Percentiles rank a stretch among this genome's conserved stretches.
These are phyloP conservation scores for Ilex paraguariensis DNA, from an alignment of 305 asterid genomes.

Conservation along the genomic window DNA sequence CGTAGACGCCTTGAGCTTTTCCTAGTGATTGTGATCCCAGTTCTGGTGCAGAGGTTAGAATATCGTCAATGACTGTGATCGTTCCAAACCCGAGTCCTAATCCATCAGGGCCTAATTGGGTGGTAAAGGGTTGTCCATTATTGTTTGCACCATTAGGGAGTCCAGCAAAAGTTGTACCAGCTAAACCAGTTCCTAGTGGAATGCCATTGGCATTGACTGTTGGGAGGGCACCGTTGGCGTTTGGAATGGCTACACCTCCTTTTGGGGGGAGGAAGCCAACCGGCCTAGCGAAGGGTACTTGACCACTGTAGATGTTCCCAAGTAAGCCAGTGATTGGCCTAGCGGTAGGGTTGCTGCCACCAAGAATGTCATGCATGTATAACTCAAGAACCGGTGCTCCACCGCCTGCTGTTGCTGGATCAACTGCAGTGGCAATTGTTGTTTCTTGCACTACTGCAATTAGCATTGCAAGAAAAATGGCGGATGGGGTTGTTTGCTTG, in stretches of 20 bases:
- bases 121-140: constrained; percentile 14
- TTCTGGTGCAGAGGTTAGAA: constrained; percentile 66
- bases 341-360: constrained; percentile 91
- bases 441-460: constrained; percentile 13
- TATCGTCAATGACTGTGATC: constrained; percentile 78
- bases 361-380: constrained; percentile 78
- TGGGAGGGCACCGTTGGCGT: constrained; percentile 83
- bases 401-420: constrained; percentile 12
- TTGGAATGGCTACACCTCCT: constrained; percentile 66
- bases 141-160: constrained; percentile 15
- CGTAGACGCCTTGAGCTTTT: constrained; percentile 78
- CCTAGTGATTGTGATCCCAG: constrained; percentile 73
- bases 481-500: constrained; percentile 9
- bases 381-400: constrained; percentile 39
- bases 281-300: constrained; percentile 80
- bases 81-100: constrained; percentile 86
- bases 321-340: constrained; percentile 74
- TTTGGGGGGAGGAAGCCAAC: constrained; percentile 62
- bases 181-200: constrained; percentile 73
- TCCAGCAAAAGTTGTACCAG: constrained; percentile 63
- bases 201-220: constrained; percentile 55
- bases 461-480: constrained; percentile 19
- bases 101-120: constrained; percentile 74
- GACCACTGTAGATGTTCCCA: constrained; percentile 86
- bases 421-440: constrained; percentile 19